A percentile compares a stretch with the other conserved stretches of the same genome.
Evolutionary conservation across 176 grass and related monocot genomes (phyloP).

Genomic region (Metroxylon sagu): DNA sequence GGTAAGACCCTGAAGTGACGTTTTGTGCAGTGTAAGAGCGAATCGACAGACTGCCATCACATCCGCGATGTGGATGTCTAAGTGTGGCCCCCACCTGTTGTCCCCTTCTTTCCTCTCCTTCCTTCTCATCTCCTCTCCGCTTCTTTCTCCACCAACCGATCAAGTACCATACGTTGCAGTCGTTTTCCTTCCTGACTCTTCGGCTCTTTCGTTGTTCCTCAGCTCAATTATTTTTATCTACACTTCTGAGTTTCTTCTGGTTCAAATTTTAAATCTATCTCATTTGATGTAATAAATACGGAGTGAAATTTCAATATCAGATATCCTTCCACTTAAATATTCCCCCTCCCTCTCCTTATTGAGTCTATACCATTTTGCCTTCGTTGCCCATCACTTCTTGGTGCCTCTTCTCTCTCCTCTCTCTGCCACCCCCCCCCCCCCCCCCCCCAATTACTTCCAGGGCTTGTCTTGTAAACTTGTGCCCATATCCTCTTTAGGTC

Average conservation of each 20-base stretch:
- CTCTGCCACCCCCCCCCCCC: no score
- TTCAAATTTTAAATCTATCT: background rate
- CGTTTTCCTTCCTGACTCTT: background rate
- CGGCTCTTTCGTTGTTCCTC: background rate
- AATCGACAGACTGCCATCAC: slow-evolving; percentile 10
- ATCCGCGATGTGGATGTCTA: slow-evolving; percentile 47
- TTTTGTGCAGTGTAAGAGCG: slow-evolving; percentile 18
- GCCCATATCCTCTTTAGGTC: no score
- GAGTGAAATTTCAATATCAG: no score
- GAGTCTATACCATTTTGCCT: no score
- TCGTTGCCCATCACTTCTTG: no score
- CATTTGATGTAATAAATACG: no score
- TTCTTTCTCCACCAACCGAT: background rate
- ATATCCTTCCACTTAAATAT: no score
- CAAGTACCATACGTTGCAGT: background rate
- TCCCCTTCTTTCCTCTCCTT: background rate
- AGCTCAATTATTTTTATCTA: background rate
- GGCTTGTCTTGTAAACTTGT: no score
- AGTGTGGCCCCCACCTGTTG: slow-evolving; percentile 3
- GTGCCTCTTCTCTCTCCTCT: no score
- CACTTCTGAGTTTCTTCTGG: background rate
- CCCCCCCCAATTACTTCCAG: no score
- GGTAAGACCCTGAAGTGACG: background rate
- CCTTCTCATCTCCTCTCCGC: background rate
- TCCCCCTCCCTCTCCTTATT: no score